Conservation (phyloP, 2,329 filamentous ascomycete species). For the Rutstroemia sp. region DNA sequence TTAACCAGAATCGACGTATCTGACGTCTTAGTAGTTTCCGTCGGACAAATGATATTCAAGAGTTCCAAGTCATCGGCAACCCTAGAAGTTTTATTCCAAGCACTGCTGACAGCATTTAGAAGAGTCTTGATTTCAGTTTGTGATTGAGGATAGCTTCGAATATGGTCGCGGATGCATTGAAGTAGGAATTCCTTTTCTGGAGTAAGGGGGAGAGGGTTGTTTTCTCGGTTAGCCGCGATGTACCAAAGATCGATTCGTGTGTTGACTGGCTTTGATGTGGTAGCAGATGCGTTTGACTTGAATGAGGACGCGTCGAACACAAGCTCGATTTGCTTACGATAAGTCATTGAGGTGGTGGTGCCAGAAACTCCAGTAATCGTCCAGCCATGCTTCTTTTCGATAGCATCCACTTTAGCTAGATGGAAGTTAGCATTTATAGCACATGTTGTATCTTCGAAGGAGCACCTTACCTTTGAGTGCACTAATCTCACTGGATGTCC, state of each 20-base stretch:
- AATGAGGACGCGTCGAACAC: constrained; percentile 63
- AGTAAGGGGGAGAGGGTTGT: constrained; percentile 47
- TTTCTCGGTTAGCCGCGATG: constrained; percentile 50
- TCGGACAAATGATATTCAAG: constrained; percentile 58
- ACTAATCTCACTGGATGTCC: constrained; percentile 75
- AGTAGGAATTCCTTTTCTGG: constrained; percentile 70
- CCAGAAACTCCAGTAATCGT: constrained; percentile 57
- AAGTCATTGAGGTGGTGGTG: constrained; percentile 64
- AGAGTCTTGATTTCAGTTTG: constrained; percentile 50
- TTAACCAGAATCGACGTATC: constrained; percentile 59
- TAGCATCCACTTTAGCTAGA: constrained; percentile 53
- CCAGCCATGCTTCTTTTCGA: constrained; percentile 66
- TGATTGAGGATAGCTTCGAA: constrained; percentile 53
- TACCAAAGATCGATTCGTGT: constrained; percentile 63
- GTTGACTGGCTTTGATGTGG: constrained; percentile 29
- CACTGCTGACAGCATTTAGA: constrained; percentile 49
- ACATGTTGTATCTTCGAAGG: neutral
- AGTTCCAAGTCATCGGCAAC: constrained; percentile 54
- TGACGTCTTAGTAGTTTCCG: constrained; percentile 52
- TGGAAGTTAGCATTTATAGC: constrained; percentile 31
- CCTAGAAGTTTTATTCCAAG: constrained; percentile 58
- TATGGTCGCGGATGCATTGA: constrained; percentile 60
- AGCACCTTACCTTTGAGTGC: constrained; percentile 61
- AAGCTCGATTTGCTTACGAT: constrained; percentile 64
- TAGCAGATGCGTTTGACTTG: constrained; percentile 27